Base-by-base conservation (phyloP, 2,329 filamentous ascomycete genomes). In the Phialocephala subalpina region DNA sequence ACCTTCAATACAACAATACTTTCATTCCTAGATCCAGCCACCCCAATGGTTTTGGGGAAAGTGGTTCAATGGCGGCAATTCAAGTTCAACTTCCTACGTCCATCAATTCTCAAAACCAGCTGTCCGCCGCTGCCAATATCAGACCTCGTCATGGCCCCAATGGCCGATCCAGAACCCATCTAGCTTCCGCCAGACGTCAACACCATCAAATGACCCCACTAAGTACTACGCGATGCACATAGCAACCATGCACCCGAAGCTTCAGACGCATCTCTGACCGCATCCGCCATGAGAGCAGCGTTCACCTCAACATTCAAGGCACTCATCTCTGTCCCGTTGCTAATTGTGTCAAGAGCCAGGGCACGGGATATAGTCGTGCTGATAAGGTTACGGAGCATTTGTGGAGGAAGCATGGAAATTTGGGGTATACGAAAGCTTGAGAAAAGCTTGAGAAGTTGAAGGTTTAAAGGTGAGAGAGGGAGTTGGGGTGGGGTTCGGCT, bases 381-480 rank as follows among this genome's bases (percentile, higher is more conserved):
- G 65, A 69, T n/a, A 69, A 69, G 40, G 20, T 69, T 18, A 64
- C 36, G 18, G 65, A 67, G 60, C 65, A 69, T 40, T 47, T 67
- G 52, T 65, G 63, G 58, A 69, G 55, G 49, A 65, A 62, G 35
- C 63, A 67, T 62, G 63, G 40, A 25, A 38, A 63, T 42, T 55
- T 66, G 47, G 60, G 58, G 2, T 53, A 56, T 49, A 42, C 38
- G 25, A 67, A 61, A 22, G 59, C 52, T 40, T 65, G 36, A 22
- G 12, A n/a, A 45, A 45, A 8, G 22, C 16, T n/a, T 33, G 25
- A 33, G 40, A 60, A 5, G 29, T 33, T 33, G 4, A 33, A 9
- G 29, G 29, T n/a, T n/a, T n/a, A n/a, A n/a, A n/a, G n/a, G n/a
- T n/a, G 29, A 9, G 9, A 25, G 25, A 29, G 29, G 4, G 9